These are phyloP conservation scores for Beverwykella pulmonaria DNA, from an alignment of 495 filamentous ascomycete genomes.

Conservation along the genomic window DNA sequence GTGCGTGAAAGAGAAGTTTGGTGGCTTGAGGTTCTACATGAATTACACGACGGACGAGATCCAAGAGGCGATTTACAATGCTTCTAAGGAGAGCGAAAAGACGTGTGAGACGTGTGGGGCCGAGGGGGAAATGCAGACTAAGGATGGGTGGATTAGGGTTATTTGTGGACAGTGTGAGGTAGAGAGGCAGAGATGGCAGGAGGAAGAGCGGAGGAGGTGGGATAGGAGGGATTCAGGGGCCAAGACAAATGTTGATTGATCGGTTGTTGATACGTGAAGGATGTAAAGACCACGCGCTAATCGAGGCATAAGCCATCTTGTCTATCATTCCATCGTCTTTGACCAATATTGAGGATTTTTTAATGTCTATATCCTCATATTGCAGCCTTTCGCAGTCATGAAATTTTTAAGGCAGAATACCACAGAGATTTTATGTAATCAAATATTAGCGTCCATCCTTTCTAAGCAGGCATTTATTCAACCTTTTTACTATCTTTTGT, in stretches of 20 bases:
- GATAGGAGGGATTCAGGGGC: not conserved
- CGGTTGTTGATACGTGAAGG: too few relatives aligned
- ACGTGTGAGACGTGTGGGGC: slow-evolving; percentile 2
- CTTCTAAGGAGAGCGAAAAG: not conserved
- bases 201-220: not conserved
- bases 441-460: too few relatives aligned
- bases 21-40: slow-evolving; percentile 12
- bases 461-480: too few relatives aligned
- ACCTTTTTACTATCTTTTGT: too few relatives aligned
- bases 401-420: too few relatives aligned
- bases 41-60: not conserved
- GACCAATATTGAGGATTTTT: too few relatives aligned
- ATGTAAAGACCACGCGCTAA: too few relatives aligned
- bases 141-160: not conserved
- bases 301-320: too few relatives aligned
- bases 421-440: too few relatives aligned
- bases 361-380: too few relatives aligned
- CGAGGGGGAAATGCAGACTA: not conserved
- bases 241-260: not conserved
- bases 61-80: not conserved
- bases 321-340: too few relatives aligned
- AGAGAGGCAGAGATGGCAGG: not conserved
- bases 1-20: slow-evolving; percentile 11
- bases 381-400: too few relatives aligned
- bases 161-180: not conserved